Base-by-base conservation (phyloP, 139 green algal genomes). In the Coelastrella sp. region DNA sequence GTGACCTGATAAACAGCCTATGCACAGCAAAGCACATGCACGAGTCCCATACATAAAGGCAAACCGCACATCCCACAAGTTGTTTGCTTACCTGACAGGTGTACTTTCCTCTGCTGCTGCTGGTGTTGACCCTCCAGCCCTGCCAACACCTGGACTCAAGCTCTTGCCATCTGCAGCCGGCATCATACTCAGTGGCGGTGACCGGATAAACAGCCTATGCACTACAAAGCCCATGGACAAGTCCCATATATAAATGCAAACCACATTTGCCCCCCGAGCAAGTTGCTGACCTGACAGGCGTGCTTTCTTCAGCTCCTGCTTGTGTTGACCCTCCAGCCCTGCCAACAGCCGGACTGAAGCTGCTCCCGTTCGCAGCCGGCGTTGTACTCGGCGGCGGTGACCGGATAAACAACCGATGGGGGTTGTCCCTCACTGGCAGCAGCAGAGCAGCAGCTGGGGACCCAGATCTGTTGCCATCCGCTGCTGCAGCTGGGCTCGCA, bases 381-480 rank as follows among this genome's bases (percentile, higher is more conserved):
- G 74, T 86, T 6, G 86, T 90, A 20, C 91, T 92, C 13, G 96
- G 96, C 47, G 96, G 92, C 5, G 94, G 91, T 73, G 94, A 91
- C 16, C 96, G 92, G 73, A 98, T 96, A 91, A 99, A 99, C 19
- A 99, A 95, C 8, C 91, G 78, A 88, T 97, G 95, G 0, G 97
- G 97, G 93, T 99, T 96, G 73, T 97, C 94, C 1, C 96, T 91
- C 13, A 95, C 91, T 14, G 96, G 94, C 91, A 98, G 96, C 10
- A 96, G 80, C 57, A 85, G 60, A 60, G 76, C 87, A 54, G 82
- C 79, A 47, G 79, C 87, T 13, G 71, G 22, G 20, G 60, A 83
- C 76, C 85, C 82, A 16, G 23, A 58, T 61, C 74, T 71, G 65
- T 32, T 80, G 54, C 22, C 73, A 23, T 75, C 73, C 4, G 90